A percentile compares a stretch with the other conserved stretches of the same genome.
Conservation (phyloP, 1,139 yeast species). For the Debaryomyces robertsiae region DNA sequence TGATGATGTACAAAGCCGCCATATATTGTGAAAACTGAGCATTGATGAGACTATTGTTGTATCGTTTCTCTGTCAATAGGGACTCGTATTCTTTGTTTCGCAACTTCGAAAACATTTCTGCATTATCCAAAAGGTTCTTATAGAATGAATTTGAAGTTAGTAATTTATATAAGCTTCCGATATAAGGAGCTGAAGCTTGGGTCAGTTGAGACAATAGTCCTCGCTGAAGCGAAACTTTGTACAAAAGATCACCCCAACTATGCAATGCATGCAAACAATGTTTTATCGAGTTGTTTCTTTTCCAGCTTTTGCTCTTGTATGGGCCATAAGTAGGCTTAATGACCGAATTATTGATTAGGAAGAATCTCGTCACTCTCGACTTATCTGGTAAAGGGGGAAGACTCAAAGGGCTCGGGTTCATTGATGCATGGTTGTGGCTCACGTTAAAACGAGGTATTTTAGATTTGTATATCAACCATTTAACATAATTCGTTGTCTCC, state of each 20-base stretch:
- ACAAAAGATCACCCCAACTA: conserved; percentile 14
- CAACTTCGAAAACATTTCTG: conserved; percentile 17
- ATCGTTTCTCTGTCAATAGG: conserved; percentile 15
- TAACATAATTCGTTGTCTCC: conserved; percentile 1
- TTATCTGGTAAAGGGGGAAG: conserved; percentile 16
- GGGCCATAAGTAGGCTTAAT: conserved; percentile 8
- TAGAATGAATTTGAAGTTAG: conserved; percentile 20
- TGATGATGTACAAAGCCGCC: conserved; percentile 14
- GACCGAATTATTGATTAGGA: conserved; percentile 13
- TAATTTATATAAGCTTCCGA: conserved; percentile 12
- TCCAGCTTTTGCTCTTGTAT: conserved; percentile 10
- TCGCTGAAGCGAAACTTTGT: conserved; percentile 11
- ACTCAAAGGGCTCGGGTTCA: conserved; percentile 12
- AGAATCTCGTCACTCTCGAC: conserved; percentile 11
- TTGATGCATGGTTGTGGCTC: neutral
- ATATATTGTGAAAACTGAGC: conserved; percentile 27
- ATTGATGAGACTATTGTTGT: conserved; percentile 14
- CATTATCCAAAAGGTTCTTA: conserved; percentile 20
- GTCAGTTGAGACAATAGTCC: conserved; percentile 9
- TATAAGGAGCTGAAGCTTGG: conserved; percentile 10
- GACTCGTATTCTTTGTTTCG: conserved; percentile 11
- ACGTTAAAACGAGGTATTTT: conserved; percentile 9
- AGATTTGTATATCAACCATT: conserved; percentile 4
- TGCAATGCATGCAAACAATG: conserved; percentile 6
- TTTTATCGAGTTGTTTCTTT: conserved; percentile 7